phyloP scores from a whole-genome alignment of 306 rosid genomes.

The Corylus americana region DNA sequence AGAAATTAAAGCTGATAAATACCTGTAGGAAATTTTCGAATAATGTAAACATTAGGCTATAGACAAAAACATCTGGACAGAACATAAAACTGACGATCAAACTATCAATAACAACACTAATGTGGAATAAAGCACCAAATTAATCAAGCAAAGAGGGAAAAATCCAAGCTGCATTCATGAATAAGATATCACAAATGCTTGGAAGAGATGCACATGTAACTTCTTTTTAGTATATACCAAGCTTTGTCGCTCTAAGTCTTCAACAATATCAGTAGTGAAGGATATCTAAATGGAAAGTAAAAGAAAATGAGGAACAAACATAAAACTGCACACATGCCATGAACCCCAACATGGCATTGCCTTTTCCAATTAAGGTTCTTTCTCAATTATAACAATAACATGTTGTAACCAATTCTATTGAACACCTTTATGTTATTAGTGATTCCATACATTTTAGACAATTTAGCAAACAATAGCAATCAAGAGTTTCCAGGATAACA shows the following conservation, averaged over 20 bases:
- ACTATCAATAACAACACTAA: background rate
- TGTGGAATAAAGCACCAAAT: constrained; percentile 28
- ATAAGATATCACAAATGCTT: background rate
- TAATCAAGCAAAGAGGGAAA: constrained; percentile 9
- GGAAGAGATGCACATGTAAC: background rate
- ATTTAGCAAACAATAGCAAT: constrained; percentile 5
- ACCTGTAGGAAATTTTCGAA: constrained; percentile 48
- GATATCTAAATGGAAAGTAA: constrained; percentile 10
- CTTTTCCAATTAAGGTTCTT: constrained; percentile 19
- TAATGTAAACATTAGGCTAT: constrained; percentile 10
- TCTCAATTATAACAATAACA: background rate
- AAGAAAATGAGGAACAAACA: constrained; percentile 10
- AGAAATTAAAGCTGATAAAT: constrained; percentile 86
- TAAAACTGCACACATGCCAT: constrained; percentile 2
- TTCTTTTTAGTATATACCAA: background rate
- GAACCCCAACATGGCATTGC: constrained; percentile 5
- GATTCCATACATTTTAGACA: constrained; percentile 16
- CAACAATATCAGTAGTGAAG: background rate
- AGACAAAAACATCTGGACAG: constrained; percentile 12
- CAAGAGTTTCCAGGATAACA: background rate
- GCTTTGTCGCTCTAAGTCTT: background rate
- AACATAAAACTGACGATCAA: background rate
- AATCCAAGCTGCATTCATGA: background rate
- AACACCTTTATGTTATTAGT: background rate
- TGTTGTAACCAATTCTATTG: constrained; percentile 12